These are phyloP conservation scores for Rhynchospora breviuscula DNA, from an alignment of 176 grass and related monocot genomes.

Conservation along the genomic window DNA sequence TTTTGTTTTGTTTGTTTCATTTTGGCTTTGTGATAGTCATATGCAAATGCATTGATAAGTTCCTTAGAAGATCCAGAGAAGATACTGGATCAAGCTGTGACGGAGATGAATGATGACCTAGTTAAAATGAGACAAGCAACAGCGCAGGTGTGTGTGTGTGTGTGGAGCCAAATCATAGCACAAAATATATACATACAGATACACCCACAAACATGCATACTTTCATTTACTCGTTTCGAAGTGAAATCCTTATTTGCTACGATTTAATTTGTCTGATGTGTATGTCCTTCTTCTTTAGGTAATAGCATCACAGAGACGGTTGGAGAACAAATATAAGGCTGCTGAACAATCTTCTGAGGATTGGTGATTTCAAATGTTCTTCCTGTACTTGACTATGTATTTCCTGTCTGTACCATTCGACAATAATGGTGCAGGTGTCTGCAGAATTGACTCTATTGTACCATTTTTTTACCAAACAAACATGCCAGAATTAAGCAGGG, in stretches of 20 bases:
- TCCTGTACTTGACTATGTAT: neutral
- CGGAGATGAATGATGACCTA: constrained; percentile 97
- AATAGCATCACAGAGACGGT: constrained; percentile 82
- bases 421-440: neutral
- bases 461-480: neutral
- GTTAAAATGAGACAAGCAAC: constrained; percentile 95
- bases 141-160: constrained; percentile 61
- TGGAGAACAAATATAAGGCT: constrained; percentile 97
- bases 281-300: constrained; percentile 47
- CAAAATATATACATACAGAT: neutral
- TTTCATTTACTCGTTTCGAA: neutral
- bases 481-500: neutral
- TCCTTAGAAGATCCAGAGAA: constrained; percentile 98
- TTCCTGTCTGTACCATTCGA: neutral
- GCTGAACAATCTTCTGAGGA: constrained; percentile 65
- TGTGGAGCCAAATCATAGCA: neutral
- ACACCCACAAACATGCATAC: neutral
- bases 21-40: constrained; percentile 54
- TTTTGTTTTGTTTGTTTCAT: constrained; percentile 5
- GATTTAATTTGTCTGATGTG: constrained; percentile 3
- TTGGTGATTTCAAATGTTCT: constrained; percentile 49
- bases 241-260: neutral
- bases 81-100: constrained; percentile 90
- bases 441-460: neutral
- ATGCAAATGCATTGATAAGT: constrained; percentile 81